These are phyloP conservation scores for Cladophialophora exuberans DNA, from an alignment of 2,329 filamentous ascomycete species.

Conservation along the genomic window DNA sequence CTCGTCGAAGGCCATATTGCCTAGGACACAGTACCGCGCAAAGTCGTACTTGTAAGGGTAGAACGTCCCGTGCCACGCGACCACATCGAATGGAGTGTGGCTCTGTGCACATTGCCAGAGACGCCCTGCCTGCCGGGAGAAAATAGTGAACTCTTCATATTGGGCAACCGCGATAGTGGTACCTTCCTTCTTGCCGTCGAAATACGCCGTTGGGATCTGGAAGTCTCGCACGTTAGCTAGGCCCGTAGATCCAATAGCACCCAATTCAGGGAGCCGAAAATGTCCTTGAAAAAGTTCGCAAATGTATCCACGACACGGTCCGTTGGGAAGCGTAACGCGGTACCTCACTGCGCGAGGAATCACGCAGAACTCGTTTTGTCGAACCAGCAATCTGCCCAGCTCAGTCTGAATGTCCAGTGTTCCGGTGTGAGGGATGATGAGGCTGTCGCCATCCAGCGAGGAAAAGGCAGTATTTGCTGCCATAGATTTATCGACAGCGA, in stretches of 20 bases:
- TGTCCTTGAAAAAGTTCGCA: conserved; percentile 68
- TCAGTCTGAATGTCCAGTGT: conserved; percentile 70
- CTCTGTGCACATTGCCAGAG: conserved; percentile 64
- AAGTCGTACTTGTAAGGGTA: conserved; percentile 48
- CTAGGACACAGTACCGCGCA: conserved; percentile 46
- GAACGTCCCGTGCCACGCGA: conserved; percentile 73
- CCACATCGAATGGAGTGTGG: conserved; percentile 71
- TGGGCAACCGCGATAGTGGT: conserved; percentile 8
- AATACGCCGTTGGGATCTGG: conserved; percentile 62
- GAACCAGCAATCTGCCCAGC: conserved; percentile 66
- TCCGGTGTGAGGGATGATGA: conserved; percentile 66
- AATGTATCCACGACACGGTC: conserved; percentile 66
- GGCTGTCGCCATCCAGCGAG: conserved; percentile 67
- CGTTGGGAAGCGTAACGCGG: conserved; percentile 59
- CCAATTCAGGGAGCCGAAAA: conserved; percentile 68
- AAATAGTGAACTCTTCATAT: conserved; percentile 54
- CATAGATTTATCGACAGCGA: conserved; percentile 60
- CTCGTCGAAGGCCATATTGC: conserved; percentile 45
- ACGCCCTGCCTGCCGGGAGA: conserved; percentile 65
- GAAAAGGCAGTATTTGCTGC: conserved; percentile 57
- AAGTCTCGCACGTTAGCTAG: conserved; percentile 70
- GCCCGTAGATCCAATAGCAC: conserved; percentile 67
- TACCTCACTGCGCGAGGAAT: conserved; percentile 69
- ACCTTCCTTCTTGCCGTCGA: conserved; percentile 49
- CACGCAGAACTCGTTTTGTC: conserved; percentile 68